These are phyloP conservation scores for Amylocarpus encephaloides DNA, from an alignment of 2,329 filamentous ascomycete species.

Conservation along the genomic window DNA sequence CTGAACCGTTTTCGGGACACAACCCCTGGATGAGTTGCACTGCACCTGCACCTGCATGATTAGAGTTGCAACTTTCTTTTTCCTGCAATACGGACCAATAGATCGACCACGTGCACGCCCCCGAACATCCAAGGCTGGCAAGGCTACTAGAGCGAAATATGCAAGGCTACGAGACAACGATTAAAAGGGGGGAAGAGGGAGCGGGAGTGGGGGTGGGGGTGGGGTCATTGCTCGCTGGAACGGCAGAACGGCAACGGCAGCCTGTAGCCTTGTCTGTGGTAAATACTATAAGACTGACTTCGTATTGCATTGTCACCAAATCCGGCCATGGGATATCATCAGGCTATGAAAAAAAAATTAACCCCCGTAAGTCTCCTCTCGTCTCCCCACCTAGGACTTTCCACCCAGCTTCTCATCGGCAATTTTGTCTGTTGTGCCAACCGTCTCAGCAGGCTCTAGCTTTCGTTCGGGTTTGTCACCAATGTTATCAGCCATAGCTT, in stretches of 20 bases:
- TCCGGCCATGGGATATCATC: slow-evolving; percentile 8
- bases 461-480: slow-evolving; percentile 24
- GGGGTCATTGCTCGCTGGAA: background rate
- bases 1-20: no score
- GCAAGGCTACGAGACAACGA: background rate
- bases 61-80: slow-evolving; percentile 1
- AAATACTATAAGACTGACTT: background rate
- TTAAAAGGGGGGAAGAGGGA: no score
- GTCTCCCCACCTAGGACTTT: slow-evolving; percentile 15
- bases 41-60: background rate
- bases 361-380: background rate
- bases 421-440: slow-evolving; percentile 29
- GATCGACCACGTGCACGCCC: background rate
- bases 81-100: slow-evolving; percentile 3
- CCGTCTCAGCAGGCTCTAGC: slow-evolving; percentile 27
- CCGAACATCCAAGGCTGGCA: background rate
- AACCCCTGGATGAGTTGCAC: background rate
- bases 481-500: slow-evolving; percentile 39
- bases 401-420: slow-evolving; percentile 25
- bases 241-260: no score
- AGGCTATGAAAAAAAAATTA: slow-evolving; percentile 5
- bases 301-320: background rate
- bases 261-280: no score
- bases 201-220: background rate
- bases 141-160: slow-evolving; percentile 1